Percentiles rank a stretch among this genome's conserved stretches.
Evolutionary conservation across 345 rosid genomes (phyloP).

Genomic region (Erodium maritimum): DNA sequence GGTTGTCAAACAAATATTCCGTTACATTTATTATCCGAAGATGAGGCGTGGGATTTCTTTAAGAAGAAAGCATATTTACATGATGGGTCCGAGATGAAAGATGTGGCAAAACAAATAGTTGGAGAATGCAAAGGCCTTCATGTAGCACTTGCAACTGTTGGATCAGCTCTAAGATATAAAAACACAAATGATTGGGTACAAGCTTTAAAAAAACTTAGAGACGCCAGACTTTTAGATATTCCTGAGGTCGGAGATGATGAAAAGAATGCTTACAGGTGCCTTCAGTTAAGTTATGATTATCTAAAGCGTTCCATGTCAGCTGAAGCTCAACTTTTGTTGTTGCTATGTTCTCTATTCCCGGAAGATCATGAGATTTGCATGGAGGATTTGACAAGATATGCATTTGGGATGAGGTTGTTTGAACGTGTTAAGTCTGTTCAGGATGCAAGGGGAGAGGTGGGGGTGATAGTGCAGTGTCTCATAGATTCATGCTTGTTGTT

Average conservation of each 20-base stretch:
- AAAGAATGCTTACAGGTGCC: not conserved
- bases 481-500: conserved; percentile 7
- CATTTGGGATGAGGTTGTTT: not conserved
- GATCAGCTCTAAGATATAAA: conserved; percentile 6
- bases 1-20: not conserved
- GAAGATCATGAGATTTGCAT: conserved; percentile 4
- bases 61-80: not conserved
- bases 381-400: conserved; percentile 5
- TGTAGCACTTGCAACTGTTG: conserved; percentile 7
- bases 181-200: not conserved
- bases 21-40: not conserved
- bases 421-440: not conserved
- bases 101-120: not conserved
- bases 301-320: not conserved
- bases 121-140: conserved; percentile 6
- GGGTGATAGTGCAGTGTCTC: not conserved
- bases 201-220: not conserved
- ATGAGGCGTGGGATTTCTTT: not conserved
- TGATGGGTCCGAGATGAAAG: not conserved
- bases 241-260: not conserved
- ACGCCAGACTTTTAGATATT: not conserved
- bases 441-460: not conserved
- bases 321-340: conserved; percentile 5
- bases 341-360: conserved; percentile 2
- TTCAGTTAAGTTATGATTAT: conserved; percentile 11